phyloP scores from a whole-genome alignment of 768 basidiomycete genomes.

The Tricholoma saponaceum region DNA sequence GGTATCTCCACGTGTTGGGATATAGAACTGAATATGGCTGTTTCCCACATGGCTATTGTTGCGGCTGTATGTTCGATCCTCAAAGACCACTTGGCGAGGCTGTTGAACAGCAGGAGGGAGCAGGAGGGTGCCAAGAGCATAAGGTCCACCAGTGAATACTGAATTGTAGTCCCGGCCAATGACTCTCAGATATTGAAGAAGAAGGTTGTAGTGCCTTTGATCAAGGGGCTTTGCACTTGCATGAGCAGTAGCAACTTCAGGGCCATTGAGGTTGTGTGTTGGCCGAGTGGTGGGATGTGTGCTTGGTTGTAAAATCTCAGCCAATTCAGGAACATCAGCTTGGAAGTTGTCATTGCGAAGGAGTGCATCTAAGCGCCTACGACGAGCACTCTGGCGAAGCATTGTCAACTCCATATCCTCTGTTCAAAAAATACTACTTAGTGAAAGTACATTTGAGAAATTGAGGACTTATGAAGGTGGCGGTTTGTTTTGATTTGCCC shows the following conservation, averaged over 20 bases:
- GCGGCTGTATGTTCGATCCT: too few species aligned
- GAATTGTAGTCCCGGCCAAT: too few species aligned
- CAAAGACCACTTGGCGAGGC: too few species aligned
- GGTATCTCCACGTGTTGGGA: conserved; percentile 2
- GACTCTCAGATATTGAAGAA: too few species aligned
- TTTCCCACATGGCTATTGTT: conserved; percentile 1
- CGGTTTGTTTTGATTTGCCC: conserved; percentile 21
- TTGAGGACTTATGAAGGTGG: conserved; percentile 10
- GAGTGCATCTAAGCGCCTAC: conserved; percentile 2
- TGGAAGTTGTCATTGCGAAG: neutral
- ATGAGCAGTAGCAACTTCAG: too few species aligned
- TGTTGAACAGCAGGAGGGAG: too few species aligned
- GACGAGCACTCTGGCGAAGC: conserved; percentile 1
- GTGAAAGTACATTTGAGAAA: neutral
- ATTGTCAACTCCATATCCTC: conserved; percentile 8
- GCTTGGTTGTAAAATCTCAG: neutral
- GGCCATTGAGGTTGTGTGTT: neutral
- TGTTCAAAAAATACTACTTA: neutral
- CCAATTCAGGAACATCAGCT: neutral
- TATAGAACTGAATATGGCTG: neutral
- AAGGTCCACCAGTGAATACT: too few species aligned
- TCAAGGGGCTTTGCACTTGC: too few species aligned
- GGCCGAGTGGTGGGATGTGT: too few species aligned
- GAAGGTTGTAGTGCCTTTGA: too few species aligned
- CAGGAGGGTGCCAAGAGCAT: too few species aligned